Evolutionary conservation across 2,329 filamentous ascomycete species (phyloP).

Genomic region (Fusarium sambucinum): DNA sequence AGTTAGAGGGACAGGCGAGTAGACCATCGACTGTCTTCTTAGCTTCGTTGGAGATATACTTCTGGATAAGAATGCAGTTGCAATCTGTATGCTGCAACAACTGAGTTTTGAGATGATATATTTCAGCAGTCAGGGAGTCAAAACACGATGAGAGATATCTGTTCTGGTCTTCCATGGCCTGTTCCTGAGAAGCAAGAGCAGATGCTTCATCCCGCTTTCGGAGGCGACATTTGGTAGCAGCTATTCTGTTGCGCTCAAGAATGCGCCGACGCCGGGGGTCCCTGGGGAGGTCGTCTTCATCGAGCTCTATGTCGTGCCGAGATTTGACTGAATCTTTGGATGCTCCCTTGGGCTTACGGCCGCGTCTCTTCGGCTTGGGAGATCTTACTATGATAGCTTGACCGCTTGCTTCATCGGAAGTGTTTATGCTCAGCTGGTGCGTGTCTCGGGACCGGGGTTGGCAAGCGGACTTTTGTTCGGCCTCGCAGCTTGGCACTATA

Average conservation of each 20-base stretch:
- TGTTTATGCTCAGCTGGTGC: slow-evolving; percentile 26
- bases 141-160: slow-evolving; percentile 47
- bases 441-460: slow-evolving; percentile 22
- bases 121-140: slow-evolving; percentile 47
- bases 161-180: slow-evolving; percentile 49
- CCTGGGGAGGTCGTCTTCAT: slow-evolving; percentile 42
- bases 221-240: slow-evolving; percentile 51
- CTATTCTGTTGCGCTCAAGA: slow-evolving; percentile 51
- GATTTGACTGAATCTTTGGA: slow-evolving; percentile 23
- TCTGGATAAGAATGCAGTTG: slow-evolving; percentile 50
- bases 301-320: slow-evolving; percentile 31
- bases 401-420: slow-evolving; percentile 15
- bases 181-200: slow-evolving; percentile 47
- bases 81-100: slow-evolving; percentile 50
- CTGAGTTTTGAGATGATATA: slow-evolving; percentile 50
- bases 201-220: slow-evolving; percentile 50
- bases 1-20: slow-evolving; percentile 28
- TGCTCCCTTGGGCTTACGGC: slow-evolving; percentile 44
- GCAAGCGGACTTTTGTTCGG: slow-evolving; percentile 26
- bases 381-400: background rate
- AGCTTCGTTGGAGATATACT: slow-evolving; percentile 50
- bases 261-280: slow-evolving; percentile 46
- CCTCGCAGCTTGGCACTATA: slow-evolving; percentile 24
- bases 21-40: slow-evolving; percentile 48
- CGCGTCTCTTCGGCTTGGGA: slow-evolving; percentile 45